Base-by-base conservation (phyloP, 179 eudicot genomes). In the Beta lomatogona region DNA sequence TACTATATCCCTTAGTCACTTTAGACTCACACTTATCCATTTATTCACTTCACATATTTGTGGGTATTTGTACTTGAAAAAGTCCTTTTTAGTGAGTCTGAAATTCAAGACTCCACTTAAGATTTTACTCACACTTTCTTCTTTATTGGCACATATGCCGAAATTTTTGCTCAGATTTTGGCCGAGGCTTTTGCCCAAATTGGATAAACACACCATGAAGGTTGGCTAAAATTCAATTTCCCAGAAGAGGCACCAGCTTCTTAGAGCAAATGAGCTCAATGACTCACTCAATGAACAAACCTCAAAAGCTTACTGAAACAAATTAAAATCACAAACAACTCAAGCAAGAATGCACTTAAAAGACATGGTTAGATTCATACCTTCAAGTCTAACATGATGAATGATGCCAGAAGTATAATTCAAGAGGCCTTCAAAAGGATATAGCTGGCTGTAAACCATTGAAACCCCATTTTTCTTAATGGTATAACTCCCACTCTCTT, bases 381-480 rank as follows among this genome's bases (percentile, higher is more conserved):
- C 98, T 85, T 91, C 90, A 85, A 94, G 85, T 79, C 76, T 89
- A 46, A 92, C 98, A 87, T 94, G 98, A 86, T 94, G 98, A 80
- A 94, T 92, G 79, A 93, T 93, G 31, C 96, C 97, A 77, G 98
- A 94, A 59, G 98, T 91, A 86, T 94, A 94, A 82, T 94, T 94
- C 86, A 81, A 77, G 31, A 94, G 88, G 2, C 93, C 94, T 77
- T 91, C 86, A 88, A 86, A 94, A n/a, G 97, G 96, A 82, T 94
- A 94, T 61, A 90, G 78, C 69, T 94, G 98, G 84, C 88, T 92
- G 67, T 94, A 94, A 85, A 93, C 84, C 81, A 81, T 79, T 12
- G 98, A 88, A 79, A 68, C 73, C 79, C 98, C 98, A 4, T 21
- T 87, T 70, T 53, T 84, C 79, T 91, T 88, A 82, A 83, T 87